These are phyloP conservation scores for Akanthomyces muscarius DNA, from an alignment of 2,329 filamentous ascomycete species.

Conservation along the genomic window DNA sequence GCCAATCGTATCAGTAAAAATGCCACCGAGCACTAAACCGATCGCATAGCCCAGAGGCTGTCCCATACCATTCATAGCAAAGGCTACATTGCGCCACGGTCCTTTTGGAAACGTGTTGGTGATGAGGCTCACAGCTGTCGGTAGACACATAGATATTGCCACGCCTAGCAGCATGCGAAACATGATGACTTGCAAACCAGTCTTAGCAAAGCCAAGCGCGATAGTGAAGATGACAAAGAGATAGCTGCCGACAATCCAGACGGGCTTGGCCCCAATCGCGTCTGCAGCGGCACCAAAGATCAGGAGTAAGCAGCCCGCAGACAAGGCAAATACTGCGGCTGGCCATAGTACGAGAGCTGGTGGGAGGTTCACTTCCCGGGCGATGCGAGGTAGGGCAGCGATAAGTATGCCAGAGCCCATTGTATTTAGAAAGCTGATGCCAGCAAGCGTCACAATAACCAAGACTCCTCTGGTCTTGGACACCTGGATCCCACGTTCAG, in stretches of 20 bases:
- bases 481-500: background rate
- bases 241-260: background rate
- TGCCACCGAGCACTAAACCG: slow-evolving; percentile 46
- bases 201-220: slow-evolving; percentile 27
- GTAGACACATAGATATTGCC: slow-evolving; percentile 30
- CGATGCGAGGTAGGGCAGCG: slow-evolving; percentile 36
- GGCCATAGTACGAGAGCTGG: slow-evolving; percentile 31
- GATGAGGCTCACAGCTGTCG: slow-evolving; percentile 30
- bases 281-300: background rate
- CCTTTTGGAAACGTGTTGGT: slow-evolving; percentile 30
- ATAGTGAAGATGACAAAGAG: slow-evolving; percentile 26
- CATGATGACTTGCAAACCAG: slow-evolving; percentile 29
- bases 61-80: slow-evolving; percentile 42
- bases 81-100: slow-evolving; percentile 34
- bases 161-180: slow-evolving; percentile 29
- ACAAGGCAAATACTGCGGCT: slow-evolving; percentile 28
- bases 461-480: slow-evolving; percentile 26
- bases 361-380: slow-evolving; percentile 30
- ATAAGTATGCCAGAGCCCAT: slow-evolving; percentile 36
- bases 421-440: slow-evolving; percentile 34
- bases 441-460: slow-evolving; percentile 32
- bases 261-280: background rate
- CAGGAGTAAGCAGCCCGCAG: slow-evolving; percentile 25
- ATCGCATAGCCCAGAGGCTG: slow-evolving; percentile 45
- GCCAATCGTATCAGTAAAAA: slow-evolving; percentile 44